Percentiles rank a stretch among this genome's conserved stretches.
These are phyloP conservation scores for Colletotrichum costaricense DNA, from an alignment of 2,329 filamentous ascomycete genomes.

Conservation along the genomic window DNA sequence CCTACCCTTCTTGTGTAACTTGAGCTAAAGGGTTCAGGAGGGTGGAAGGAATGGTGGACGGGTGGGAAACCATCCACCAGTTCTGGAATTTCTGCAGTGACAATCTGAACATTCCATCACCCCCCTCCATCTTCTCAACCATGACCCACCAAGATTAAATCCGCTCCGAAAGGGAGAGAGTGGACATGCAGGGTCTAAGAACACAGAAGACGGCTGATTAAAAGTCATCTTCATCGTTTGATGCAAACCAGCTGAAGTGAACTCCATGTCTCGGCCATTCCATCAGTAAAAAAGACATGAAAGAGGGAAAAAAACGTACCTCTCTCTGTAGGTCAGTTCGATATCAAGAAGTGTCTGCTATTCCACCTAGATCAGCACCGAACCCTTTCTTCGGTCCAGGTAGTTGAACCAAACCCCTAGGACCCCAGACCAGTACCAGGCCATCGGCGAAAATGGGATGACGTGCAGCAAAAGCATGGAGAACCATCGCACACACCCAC, in stretches of 20 bases:
- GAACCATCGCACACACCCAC: background rate
- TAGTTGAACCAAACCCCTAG: too few species aligned
- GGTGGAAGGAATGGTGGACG: too few species aligned
- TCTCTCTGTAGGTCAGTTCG: too few species aligned
- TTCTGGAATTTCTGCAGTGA: background rate
- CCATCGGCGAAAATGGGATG: conserved; percentile 16
- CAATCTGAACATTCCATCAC: background rate
- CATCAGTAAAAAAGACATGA: too few species aligned
- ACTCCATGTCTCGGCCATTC: background rate
- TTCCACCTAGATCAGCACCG: background rate
- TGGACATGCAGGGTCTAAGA: background rate
- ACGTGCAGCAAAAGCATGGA: conserved; percentile 21
- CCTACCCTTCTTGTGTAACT: background rate
- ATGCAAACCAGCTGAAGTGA: background rate
- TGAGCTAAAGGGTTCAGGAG: background rate
- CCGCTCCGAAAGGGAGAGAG: background rate
- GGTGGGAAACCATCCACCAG: background rate
- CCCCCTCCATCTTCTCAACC: background rate
- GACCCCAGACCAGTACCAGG: conserved; percentile 1
- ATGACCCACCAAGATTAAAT: background rate
- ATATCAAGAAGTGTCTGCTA: background rate
- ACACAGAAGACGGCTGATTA: background rate
- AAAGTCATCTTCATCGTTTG: background rate
- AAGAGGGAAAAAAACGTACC: too few species aligned
- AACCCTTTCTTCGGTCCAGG: too few species aligned